Evolutionary conservation across 225 moss, liverwort and hornwort species (phyloP), one percentile per base, ranked within the genome.

Genomic region (Rhytidiadelphus loreus): DNA sequence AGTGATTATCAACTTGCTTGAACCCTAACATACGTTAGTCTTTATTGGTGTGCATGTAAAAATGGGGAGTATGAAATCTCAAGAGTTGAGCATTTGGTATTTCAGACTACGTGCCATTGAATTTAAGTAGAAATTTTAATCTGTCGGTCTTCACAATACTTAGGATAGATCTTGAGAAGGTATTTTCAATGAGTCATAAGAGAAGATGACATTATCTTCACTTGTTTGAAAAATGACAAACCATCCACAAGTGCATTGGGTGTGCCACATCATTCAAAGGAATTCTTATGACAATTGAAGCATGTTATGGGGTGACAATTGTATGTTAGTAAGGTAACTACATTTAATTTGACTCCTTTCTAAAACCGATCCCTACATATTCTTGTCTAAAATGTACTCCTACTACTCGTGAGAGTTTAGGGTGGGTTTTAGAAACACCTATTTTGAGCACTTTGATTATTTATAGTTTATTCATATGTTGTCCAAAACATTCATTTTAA

Each of bases 401-500:
- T 0, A 43, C 0, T 72, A 28, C 9, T 71, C 5, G 28, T 44
- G 9, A 44, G 9, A 44, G 5, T 44, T 2, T 72, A 71, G 6
- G 5, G 16, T 16, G 0, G 0, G 0, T 25, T 26, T 14, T 16
- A 14, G 1, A 41, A 39, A 14, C 14, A 13, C 14, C 8, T 8
- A 41, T 70, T 25, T 39, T 69, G 3, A 41, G 2, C 1, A 8
- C 25, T 43, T 70, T 43, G 15, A 26, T 26, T 43, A 26, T 15
- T 41, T 1, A 71, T 8, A 43, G 8, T 28, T 66, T 41, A 26
- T 41, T 26, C 3, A 26, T 5, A 28, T 6, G 2, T 2, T 43
- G 16, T 44, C 2, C 3, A 71, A 71, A 44, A 13, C 39, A 71
- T 28, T 1, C 43, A 43, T 28, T 43, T 0, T 9, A 28, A 41